Percentiles rank a stretch among this genome's conserved stretches.
These are phyloP conservation scores for Eucalyptus cloeziana DNA, from an alignment of 345 rosid species.

Conservation along the genomic window DNA sequence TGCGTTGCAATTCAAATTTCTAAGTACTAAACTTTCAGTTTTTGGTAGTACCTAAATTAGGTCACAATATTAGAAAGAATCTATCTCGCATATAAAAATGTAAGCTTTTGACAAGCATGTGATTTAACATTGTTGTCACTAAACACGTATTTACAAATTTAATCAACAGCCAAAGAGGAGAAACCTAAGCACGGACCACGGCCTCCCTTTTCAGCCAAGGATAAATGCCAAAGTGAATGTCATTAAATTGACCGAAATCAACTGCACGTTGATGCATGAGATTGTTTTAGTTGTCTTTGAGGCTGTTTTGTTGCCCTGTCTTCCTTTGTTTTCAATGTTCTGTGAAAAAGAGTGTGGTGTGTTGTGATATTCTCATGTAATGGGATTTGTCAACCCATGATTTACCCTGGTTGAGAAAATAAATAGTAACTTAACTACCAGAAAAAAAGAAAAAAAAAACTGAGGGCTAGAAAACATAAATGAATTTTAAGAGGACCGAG, in stretches of 20 bases:
- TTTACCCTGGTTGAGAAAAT: not conserved
- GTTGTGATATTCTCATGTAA: not conserved
- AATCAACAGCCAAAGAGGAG: not conserved
- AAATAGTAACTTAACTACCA: not conserved
- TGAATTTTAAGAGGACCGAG: not conserved
- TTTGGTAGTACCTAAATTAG: not conserved
- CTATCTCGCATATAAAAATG: not conserved
- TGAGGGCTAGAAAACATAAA: not conserved
- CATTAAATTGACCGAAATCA: not conserved
- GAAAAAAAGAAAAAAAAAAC: not conserved
- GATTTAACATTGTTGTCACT: not conserved
- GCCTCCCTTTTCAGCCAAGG: not conserved
- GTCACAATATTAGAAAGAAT: not conserved
- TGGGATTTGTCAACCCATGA: not conserved
- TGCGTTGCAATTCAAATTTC: not conserved
- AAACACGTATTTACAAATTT: not conserved
- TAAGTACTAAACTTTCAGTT: not conserved
- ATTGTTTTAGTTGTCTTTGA: not conserved
- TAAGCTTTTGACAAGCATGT: not conserved
- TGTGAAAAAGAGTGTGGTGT: not conserved
- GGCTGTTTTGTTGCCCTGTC: not conserved
- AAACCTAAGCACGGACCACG: not conserved
- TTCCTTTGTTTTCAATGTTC: not conserved
- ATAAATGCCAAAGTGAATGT: not conserved
- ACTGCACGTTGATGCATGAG: not conserved